phyloP scores from a whole-genome alignment of 2,329 filamentous ascomycete genomes.

The Domatiomyces globalis region DNA sequence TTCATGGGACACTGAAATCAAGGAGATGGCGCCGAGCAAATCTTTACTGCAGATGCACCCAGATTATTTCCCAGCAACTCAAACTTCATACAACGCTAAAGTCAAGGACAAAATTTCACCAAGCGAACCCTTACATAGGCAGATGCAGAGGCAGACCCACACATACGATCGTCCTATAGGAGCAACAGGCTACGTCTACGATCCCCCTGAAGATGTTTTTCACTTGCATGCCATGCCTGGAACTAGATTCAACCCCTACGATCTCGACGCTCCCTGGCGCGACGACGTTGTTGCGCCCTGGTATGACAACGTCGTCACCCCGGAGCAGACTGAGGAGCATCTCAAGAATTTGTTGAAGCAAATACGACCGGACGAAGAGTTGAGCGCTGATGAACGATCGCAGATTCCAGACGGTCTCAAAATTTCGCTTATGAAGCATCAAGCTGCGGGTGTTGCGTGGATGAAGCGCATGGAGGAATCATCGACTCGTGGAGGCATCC shows the following conservation, averaged over 20 bases:
- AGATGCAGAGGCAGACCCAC: background rate
- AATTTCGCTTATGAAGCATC: conserved; percentile 62
- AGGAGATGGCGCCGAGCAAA: background rate
- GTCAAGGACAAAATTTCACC: background rate
- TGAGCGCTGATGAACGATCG: conserved; percentile 39
- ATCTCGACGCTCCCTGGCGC: background rate
- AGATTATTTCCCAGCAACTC: background rate
- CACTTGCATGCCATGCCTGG: background rate
- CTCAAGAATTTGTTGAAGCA: conserved; percentile 57
- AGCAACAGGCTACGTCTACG: background rate
- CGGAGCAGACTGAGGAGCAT: conserved; percentile 42
- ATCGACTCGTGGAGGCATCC: conserved; percentile 57
- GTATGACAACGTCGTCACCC: background rate
- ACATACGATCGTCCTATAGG: background rate
- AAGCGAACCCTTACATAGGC: background rate
- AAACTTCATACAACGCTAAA: background rate
- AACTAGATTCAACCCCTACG: background rate
- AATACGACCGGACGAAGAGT: conserved; percentile 57
- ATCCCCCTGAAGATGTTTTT: background rate
- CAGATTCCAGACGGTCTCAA: conserved; percentile 53
- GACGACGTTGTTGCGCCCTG: background rate
- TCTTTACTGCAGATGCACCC: background rate
- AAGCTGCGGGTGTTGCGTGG: conserved; percentile 65
- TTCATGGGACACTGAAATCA: background rate
- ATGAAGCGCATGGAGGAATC: conserved; percentile 60